phyloP scores from a whole-genome alignment of 164 flowering plant genomes.

The Malania oleifera region DNA sequence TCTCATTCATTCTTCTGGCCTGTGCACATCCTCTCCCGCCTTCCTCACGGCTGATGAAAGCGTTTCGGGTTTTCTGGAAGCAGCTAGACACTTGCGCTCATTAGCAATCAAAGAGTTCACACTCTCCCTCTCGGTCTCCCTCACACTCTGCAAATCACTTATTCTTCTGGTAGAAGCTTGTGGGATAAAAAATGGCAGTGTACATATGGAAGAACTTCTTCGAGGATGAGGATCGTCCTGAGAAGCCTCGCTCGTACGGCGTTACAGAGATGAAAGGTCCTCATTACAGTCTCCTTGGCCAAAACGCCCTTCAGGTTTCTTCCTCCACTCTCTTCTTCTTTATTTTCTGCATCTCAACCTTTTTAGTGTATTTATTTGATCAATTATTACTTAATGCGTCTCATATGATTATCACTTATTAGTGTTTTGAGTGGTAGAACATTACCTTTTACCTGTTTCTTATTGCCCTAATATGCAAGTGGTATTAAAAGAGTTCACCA shows the following conservation, averaged over 20 bases:
- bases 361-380: no score
- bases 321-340: background rate
- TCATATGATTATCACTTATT: no score
- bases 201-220: constrained; percentile 70
- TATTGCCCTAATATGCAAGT: no score
- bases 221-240: constrained; percentile 86
- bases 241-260: constrained; percentile 78
- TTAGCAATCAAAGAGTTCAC: no score
- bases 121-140: background rate
- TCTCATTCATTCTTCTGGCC: no score
- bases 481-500: no score
- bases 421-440: no score
- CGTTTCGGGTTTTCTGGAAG: constrained; percentile 23
- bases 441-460: no score
- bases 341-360: no score
- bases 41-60: no score
- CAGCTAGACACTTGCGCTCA: constrained; percentile 16
- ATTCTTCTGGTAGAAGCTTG: background rate
- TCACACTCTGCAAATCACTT: background rate
- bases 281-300: constrained; percentile 41
- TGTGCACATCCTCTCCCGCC: no score
- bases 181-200: constrained; percentile 37
- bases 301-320: constrained; percentile 51
- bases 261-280: constrained; percentile 84
- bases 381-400: no score